Conservation (phyloP, 148 eudicot genomes). For the Dysphania ambrosioides region DNA sequence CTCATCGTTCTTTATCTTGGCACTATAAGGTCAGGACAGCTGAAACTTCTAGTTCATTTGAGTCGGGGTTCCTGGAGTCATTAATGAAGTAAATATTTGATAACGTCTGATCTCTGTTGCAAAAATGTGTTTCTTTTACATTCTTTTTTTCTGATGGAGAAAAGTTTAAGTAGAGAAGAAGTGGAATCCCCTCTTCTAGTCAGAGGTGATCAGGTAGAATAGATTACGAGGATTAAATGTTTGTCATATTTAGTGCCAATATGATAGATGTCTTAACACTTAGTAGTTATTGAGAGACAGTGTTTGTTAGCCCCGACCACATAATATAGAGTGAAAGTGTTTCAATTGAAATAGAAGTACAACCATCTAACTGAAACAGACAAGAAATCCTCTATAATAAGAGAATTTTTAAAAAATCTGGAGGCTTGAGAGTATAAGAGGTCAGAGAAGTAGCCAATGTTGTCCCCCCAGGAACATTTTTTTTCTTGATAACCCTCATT, state of each 20-base stretch:
- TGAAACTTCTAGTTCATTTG: slow-evolving; percentile 1
- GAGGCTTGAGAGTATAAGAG: too few relatives aligned
- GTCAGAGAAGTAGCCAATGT: too few relatives aligned
- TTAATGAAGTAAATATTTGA: neutral
- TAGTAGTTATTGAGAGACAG: neutral
- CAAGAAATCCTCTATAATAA: neutral
- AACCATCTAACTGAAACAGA: neutral
- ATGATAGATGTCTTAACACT: neutral
- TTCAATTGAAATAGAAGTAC: neutral
- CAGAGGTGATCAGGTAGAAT: too few relatives aligned
- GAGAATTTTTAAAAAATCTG: too few relatives aligned
- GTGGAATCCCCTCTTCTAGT: neutral
- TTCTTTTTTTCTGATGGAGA: neutral
- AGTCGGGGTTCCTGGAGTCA: slow-evolving; percentile 9
- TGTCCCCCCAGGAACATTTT: neutral
- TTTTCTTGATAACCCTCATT: neutral
- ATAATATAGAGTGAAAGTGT: neutral
- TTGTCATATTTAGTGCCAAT: neutral
- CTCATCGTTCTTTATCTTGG: slow-evolving; percentile 81
- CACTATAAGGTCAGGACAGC: slow-evolving; percentile 68
- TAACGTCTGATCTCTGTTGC: neutral
- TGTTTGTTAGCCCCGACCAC: neutral
- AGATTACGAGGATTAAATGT: neutral
- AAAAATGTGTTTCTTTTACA: neutral
- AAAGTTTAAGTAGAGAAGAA: neutral